Evolutionary conservation across 257 asterid species (phyloP).

Genomic region (Echium plantagineum): DNA sequence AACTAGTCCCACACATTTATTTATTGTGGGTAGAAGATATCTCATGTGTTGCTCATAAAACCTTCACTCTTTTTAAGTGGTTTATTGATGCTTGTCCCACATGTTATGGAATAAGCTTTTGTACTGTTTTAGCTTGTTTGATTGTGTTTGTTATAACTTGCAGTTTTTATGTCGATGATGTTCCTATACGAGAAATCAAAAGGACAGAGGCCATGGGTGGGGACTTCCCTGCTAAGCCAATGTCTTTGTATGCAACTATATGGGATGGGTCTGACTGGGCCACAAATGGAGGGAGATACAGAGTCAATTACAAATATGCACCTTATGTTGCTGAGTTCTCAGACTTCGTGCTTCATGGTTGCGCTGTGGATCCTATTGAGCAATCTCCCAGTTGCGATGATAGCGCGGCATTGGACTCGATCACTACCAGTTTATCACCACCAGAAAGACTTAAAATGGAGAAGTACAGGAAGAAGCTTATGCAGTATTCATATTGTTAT

Average conservation of each 20-base stretch:
- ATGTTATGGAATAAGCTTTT: constrained; percentile 4
- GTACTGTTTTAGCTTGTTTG: constrained; percentile 17
- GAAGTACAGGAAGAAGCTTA: constrained; percentile 40
- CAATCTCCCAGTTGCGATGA: constrained; percentile 30
- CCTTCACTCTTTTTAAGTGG: neutral
- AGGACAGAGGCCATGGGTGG: constrained; percentile 66
- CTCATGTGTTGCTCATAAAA: neutral
- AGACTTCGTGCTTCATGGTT: constrained; percentile 64
- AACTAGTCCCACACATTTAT: neutral
- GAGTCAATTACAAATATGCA: constrained; percentile 61
- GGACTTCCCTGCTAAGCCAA: constrained; percentile 79
- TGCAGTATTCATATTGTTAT: constrained; percentile 79
- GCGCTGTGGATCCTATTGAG: constrained; percentile 54
- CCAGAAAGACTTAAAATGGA: constrained; percentile 38
- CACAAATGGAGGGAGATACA: constrained; percentile 67
- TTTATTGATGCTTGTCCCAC: neutral
- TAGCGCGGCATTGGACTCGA: constrained; percentile 11
- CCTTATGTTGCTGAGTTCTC: constrained; percentile 60
- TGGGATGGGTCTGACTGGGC: constrained; percentile 96
- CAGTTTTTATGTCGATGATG: constrained; percentile 72
- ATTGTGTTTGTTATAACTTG: constrained; percentile 16
- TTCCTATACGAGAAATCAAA: constrained; percentile 68
- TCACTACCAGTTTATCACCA: constrained; percentile 28
- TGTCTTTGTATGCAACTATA: constrained; percentile 74
- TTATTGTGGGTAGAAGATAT: neutral